Evolutionary conservation across 2,329 filamentous ascomycete genomes (phyloP), one percentile per base, ranked within the genome.

Genomic region (Venturiaceae sp.): DNA sequence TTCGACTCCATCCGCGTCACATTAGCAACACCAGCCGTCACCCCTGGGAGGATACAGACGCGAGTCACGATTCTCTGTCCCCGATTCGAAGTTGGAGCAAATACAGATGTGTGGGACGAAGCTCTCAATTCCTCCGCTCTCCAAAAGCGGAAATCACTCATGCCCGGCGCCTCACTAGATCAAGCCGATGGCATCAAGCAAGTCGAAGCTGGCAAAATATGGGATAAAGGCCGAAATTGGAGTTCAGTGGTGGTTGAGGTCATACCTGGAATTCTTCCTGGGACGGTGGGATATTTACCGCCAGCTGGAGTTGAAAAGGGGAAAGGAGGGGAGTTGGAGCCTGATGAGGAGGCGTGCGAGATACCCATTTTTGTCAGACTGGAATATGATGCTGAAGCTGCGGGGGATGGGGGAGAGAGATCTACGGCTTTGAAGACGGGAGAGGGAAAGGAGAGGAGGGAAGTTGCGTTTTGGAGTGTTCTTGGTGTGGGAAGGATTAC

Each of bases 391-490:
- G 80, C 83, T 3, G 88, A 91, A 63, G 69, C 73, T 1, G 78
- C 78, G 60, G 83, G 84, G 8, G 86, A 83, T 13, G 77, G 80
- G 3, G 74, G 75, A 58, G 62, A 32, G 37, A 64, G 66, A 63
- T 61, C 65, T 9, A 53, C 66, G 57, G 67, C 32, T 77, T 52
- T 41, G 56, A 83, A 88, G 67, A 92, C 97, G 69, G 75, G 83
- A 82, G 47, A 82, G 77, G 53, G 44, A 55, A 86, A 80, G 70
- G 88, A 92, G 73, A 92, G 85, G 76, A 83, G 88, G 67, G 94
- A 97, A 69, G 75, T 97, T 72, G 91, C 91, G 58, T 97, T 96
- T 73, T 99, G 94, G 94, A 91, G 89, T 75, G 91, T 95, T 21
- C 77, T 97, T 36, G 92, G 92, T 3, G 82, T 95, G 60, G 94